Evolutionary conservation across 73 alveolate genomes (phyloP).

Genomic region (Halteria grandinella): DNA sequence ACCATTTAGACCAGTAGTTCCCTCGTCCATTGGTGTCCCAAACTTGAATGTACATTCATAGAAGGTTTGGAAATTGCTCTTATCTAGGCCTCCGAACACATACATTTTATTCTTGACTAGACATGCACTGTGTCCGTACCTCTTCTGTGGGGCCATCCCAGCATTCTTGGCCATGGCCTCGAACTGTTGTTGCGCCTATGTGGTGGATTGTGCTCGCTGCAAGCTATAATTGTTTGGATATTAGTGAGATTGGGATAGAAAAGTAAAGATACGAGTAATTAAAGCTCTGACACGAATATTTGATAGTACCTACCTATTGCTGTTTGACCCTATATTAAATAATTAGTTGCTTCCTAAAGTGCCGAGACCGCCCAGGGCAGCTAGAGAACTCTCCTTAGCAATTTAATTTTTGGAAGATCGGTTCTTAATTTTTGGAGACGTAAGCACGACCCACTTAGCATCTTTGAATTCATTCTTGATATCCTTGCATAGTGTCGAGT

Average conservation of each 20-base stretch:
- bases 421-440: slow-evolving; percentile 14
- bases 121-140: slow-evolving; percentile 47
- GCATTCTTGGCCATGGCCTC: background rate
- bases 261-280: too few species aligned
- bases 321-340: too few species aligned
- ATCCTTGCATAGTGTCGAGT: background rate
- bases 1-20: too few species aligned
- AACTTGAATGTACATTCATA: slow-evolving; percentile 40
- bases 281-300: too few species aligned
- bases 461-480: slow-evolving; percentile 12
- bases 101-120: slow-evolving; percentile 28
- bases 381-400: too few species aligned
- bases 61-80: slow-evolving; percentile 35
- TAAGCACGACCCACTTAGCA: slow-evolving; percentile 49
- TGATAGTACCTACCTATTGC: too few species aligned
- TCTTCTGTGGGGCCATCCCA: slow-evolving; percentile 31
- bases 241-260: too few species aligned
- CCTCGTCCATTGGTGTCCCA: background rate
- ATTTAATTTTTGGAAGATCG: too few species aligned
- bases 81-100: slow-evolving; percentile 43
- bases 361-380: too few species aligned
- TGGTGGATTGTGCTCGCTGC: too few species aligned
- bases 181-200: background rate
- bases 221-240: too few species aligned
- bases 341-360: too few species aligned